phyloP scores from a whole-genome alignment of 1,139 yeast genomes.

The Scheffersomyces quercinus region DNA sequence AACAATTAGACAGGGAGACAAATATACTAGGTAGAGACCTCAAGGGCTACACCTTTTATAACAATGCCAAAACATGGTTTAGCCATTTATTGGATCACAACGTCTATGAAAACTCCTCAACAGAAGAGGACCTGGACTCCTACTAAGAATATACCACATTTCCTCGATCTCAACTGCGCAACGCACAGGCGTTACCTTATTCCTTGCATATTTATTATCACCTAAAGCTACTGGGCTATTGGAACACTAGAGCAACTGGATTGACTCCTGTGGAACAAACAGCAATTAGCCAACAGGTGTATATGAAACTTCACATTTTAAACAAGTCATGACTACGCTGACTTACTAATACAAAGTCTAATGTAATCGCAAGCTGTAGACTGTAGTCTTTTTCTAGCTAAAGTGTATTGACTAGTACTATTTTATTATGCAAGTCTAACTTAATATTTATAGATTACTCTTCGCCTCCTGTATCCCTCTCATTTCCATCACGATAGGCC shows the following conservation, averaged over 20 bases:
- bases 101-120: not conserved
- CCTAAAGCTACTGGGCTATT: no score
- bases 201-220: no score
- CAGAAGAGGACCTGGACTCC: not conserved
- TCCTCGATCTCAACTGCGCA: no score
- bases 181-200: no score
- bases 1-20: not conserved
- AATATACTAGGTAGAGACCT: not conserved
- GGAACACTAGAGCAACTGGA: no score
- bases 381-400: not conserved
- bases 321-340: no score
- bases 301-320: no score
- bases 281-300: no score
- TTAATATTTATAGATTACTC: constrained; percentile 8
- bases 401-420: no score
- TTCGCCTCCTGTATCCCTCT: constrained; percentile 7
- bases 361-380: not conserved
- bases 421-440: not conserved
- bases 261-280: no score
- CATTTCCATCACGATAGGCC: constrained; percentile 22
- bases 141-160: no score
- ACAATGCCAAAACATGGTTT: constrained; percentile 1
- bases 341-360: no score
- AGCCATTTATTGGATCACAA: constrained; percentile 3
- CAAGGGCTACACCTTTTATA: not conserved